Conservation (phyloP, 1,139 yeast genomes). For the Geotrichum bryndzae region DNA sequence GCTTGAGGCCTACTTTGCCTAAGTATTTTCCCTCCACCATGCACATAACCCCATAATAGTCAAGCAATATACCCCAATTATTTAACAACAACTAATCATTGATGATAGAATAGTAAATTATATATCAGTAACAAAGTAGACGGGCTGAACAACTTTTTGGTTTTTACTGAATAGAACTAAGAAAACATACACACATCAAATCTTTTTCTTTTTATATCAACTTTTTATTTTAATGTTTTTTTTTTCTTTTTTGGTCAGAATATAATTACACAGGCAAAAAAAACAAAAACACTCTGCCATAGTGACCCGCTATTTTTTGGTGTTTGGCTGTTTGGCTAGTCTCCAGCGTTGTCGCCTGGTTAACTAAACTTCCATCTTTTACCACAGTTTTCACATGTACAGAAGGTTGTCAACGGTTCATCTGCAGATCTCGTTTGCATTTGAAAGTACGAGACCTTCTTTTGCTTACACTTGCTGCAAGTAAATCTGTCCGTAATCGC, state of each 20-base stretch:
- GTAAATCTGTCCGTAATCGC: conserved; percentile 95
- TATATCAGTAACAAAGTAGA: background rate
- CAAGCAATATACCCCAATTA: too few species aligned
- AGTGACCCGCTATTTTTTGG: background rate
- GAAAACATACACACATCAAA: background rate
- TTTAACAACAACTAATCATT: background rate
- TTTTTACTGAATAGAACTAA: background rate
- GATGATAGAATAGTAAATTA: background rate
- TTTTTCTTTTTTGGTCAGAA: background rate
- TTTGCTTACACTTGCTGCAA: conserved; percentile 95
- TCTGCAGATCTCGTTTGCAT: conserved; percentile 98
- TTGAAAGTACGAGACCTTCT: conserved; percentile 93
- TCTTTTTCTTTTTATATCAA: background rate
- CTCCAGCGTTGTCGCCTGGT: background rate
- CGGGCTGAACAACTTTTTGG: background rate
- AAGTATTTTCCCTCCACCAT: background rate
- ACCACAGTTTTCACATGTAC: conserved; percentile 96
- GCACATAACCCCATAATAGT: too few species aligned
- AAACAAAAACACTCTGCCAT: background rate
- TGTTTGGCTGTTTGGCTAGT: too few species aligned
- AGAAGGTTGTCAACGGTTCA: conserved; percentile 95
- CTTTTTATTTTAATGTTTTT: background rate
- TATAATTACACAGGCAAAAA: background rate
- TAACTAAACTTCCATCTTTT: conserved; percentile 84
- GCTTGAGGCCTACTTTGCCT: conserved; percentile 11